Evolutionary conservation across 2,329 filamentous ascomycete genomes (phyloP).

Genomic region (Byssochlamys sp.): DNA sequence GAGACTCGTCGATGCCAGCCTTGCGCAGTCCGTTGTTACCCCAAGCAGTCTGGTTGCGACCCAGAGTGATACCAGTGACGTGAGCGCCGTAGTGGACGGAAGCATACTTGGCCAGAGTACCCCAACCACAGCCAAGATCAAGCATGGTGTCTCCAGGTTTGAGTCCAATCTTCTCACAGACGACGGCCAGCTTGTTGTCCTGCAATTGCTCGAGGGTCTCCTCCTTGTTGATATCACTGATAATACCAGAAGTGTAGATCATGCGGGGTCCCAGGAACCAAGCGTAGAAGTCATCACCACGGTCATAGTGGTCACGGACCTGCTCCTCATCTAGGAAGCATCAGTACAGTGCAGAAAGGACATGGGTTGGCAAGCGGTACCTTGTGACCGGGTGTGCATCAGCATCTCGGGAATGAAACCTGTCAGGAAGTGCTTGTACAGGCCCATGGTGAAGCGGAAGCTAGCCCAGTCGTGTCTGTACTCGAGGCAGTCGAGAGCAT

Average conservation of each 20-base stretch:
- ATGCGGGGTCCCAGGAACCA: constrained; percentile 98
- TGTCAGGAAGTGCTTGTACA: constrained; percentile 82
- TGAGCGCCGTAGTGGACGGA: constrained; percentile 81
- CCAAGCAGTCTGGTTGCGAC: constrained; percentile 93
- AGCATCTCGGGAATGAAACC: constrained; percentile 83
- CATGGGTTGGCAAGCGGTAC: constrained; percentile 32
- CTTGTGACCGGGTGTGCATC: constrained; percentile 83
- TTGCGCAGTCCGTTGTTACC: constrained; percentile 82
- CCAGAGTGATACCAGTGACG: constrained; percentile 83
- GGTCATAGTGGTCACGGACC: constrained; percentile 94
- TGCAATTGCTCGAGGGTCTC: constrained; percentile 90
- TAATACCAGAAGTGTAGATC: constrained; percentile 95
- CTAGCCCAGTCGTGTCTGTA: constrained; percentile 95
- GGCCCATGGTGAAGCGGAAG: constrained; percentile 76
- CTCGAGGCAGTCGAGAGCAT: constrained; percentile 78
- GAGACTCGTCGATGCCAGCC: constrained; percentile 70
- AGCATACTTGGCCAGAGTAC: constrained; percentile 86
- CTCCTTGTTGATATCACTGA: constrained; percentile 76
- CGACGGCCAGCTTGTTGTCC: constrained; percentile 90
- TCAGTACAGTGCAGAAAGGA: background rate
- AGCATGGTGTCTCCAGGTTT: constrained; percentile 73
- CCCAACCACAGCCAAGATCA: constrained; percentile 97
- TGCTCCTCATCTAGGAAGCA: constrained; percentile 72
- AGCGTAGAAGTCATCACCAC: constrained; percentile 94
- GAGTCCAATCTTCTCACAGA: constrained; percentile 89